Conservation (phyloP, 169 alveolate genomes). For the Plasmodium ovale region DNA sequence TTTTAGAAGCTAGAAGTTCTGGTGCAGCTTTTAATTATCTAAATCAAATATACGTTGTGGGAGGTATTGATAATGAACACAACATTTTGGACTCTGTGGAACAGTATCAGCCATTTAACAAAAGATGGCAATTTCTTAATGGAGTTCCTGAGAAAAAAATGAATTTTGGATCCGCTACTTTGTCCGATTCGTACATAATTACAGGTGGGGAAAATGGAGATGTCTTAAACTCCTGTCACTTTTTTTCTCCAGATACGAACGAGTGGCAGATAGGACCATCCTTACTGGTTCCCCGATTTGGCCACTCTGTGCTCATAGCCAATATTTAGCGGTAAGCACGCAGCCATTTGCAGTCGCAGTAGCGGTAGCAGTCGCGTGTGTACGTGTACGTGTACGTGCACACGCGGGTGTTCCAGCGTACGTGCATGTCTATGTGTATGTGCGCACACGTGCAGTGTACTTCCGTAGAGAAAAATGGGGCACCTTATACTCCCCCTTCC, state of each 20-base stretch:
- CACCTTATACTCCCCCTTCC: too few relatives aligned
- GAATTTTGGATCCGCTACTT: constrained; percentile 82
- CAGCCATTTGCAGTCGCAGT: background rate
- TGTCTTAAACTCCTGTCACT: constrained; percentile 80
- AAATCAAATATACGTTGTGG: constrained; percentile 84
- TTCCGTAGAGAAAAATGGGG: background rate
- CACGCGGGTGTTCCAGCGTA: background rate
- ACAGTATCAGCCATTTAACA: constrained; percentile 84
- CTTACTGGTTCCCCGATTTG: constrained; percentile 85
- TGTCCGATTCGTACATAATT: constrained; percentile 79
- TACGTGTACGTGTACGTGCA: background rate
- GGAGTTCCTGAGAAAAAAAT: constrained; percentile 83
- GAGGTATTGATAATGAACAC: constrained; percentile 89
- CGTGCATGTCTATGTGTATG: background rate
- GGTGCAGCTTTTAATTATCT: constrained; percentile 87
- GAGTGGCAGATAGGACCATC: constrained; percentile 86
- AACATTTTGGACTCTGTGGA: constrained; percentile 84
- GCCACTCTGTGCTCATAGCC: constrained; percentile 81
- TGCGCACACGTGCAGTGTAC: background rate
- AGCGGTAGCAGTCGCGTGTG: background rate
- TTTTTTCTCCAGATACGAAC: constrained; percentile 85
- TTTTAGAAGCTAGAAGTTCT: constrained; percentile 90
- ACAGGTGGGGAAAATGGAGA: constrained; percentile 87
- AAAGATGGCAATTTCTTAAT: constrained; percentile 83
- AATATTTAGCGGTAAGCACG: constrained; percentile 46